Percentiles rank a stretch among this genome's conserved stretches.
These are phyloP conservation scores for Erythrophleum ivorense DNA, from an alignment of 331 rosid genomes.

Conservation along the genomic window DNA sequence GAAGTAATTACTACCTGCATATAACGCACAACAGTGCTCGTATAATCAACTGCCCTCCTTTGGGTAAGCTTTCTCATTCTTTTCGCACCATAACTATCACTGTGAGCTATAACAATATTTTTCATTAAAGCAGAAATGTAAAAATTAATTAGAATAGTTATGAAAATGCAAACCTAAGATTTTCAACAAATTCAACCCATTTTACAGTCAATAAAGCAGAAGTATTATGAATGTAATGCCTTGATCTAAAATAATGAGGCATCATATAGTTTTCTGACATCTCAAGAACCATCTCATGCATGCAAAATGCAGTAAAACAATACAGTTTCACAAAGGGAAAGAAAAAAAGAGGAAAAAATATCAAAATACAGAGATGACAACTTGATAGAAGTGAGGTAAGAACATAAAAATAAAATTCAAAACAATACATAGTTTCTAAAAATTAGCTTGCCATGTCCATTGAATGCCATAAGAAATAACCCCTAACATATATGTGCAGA, in stretches of 20 bases:
- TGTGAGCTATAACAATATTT: constrained; percentile 61
- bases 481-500: constrained; percentile 15
- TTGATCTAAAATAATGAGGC: constrained; percentile 5
- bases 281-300: neutral
- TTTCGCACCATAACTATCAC: constrained; percentile 86
- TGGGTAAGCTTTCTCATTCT: constrained; percentile 95
- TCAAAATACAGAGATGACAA: constrained; percentile 9
- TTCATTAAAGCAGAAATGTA: constrained; percentile 20
- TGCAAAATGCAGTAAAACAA: neutral
- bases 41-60: constrained; percentile 97
- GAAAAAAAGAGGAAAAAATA: neutral
- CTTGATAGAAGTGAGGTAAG: neutral
- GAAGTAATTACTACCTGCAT: constrained; percentile 68
- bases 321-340: neutral
- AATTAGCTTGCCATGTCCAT: constrained; percentile 6
- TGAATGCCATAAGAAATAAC: neutral
- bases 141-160: constrained; percentile 2
- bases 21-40: constrained; percentile 94
- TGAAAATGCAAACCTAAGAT: constrained; percentile 4
- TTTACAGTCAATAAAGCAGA: constrained; percentile 18
- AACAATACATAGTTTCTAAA: constrained; percentile 1
- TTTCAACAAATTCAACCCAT: neutral
- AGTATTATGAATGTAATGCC: constrained; percentile 9
- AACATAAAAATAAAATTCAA: neutral
- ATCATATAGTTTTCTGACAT: constrained; percentile 16